Evolutionary conservation across 1,139 yeast genomes (phyloP), one percentile per base, ranked within the genome.

Genomic region (Sporopachydermia cereana): DNA sequence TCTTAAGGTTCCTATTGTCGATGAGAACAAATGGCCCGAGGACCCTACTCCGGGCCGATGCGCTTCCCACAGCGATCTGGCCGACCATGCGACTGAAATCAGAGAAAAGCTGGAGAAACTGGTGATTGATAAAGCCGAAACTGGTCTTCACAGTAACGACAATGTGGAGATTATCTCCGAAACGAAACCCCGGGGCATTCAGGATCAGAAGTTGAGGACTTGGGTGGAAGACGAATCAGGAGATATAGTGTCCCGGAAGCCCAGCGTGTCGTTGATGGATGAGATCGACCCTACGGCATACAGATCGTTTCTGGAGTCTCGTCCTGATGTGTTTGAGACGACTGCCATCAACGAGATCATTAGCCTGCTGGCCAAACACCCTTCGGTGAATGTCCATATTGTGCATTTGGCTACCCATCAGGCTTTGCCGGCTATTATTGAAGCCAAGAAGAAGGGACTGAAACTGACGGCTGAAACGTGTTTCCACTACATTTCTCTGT

Each of bases 241-340:
- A 34, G 39, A 34, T 34, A n/a, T 34, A 12, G 17, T 34, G 5
- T 34, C 39, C 18, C 39, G 39, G 7, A 34, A 34, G 17, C 39
- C 39, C 18, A 34, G 39, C 22, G 39, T 34, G 9, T 34, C 39
- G 22, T 22, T 36, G 44, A 5, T 21, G 18, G 42, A 20, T 18
- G 48, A 46, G 30, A 69, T 76, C 43, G 82, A 79, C 54, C 81
- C 91, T n/a, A 76, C 77, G 1, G 63, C 77, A 17, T 88, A 88
- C 62, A 68, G 77, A 1, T 72, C 93, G 1, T 89, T 83, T 58
- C 67, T 89, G 50, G 79, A 84, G 1, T 84, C 95, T 5, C 71
- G 96, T 54, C 97, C 97, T 0, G 96, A 88, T 59, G 68, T 75
- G 30, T 84, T 85, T 58, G 97, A 89, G 61, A 79, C 84, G 31